A percentile compares a stretch with the other conserved stretches of the same genome.
phyloP scores from a whole-genome alignment of 2,329 filamentous ascomycete genomes.

The Colletotrichum agaves region DNA sequence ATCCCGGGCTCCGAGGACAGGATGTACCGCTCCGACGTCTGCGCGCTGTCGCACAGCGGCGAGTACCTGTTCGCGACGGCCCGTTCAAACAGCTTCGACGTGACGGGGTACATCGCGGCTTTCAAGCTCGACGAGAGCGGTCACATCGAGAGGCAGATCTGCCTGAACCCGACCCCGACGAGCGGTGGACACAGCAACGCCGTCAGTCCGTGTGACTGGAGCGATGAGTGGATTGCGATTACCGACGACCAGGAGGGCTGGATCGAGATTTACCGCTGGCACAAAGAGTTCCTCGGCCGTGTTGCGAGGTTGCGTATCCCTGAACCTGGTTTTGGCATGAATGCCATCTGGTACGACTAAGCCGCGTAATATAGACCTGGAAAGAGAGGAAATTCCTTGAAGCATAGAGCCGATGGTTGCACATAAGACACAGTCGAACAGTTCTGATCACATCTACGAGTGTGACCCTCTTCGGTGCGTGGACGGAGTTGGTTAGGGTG shows the following conservation, averaged over 20 bases:
- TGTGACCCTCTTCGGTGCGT: neutral
- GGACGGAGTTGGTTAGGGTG: neutral
- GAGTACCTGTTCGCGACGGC: conserved; percentile 85
- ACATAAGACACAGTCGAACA: neutral
- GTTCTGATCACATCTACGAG: no score
- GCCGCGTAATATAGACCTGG: neutral
- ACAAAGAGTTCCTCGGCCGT: conserved; percentile 80
- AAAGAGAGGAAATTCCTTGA: neutral
- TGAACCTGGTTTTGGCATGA: conserved; percentile 95
- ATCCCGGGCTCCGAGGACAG: conserved; percentile 59
- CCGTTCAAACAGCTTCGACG: conserved; percentile 78
- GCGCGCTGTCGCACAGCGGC: conserved; percentile 74
- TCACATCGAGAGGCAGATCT: conserved; percentile 80
- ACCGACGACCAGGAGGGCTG: conserved; percentile 90
- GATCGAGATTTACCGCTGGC: conserved; percentile 89
- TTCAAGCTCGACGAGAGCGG: conserved; percentile 78
- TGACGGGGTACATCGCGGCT: conserved; percentile 85
- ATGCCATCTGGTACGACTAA: conserved; percentile 90
- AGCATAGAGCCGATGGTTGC: neutral
- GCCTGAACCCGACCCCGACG: conserved; percentile 84
- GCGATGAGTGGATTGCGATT: conserved; percentile 88
- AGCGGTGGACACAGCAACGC: conserved; percentile 91
- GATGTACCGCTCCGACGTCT: conserved; percentile 89
- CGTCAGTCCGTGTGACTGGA: conserved; percentile 85
- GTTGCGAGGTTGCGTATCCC: conserved; percentile 82